Percentiles rank a stretch among this genome's conserved stretches.
These are phyloP conservation scores for Cordyceps sp. DNA, from an alignment of 2,329 filamentous ascomycete species.

Conservation along the genomic window DNA sequence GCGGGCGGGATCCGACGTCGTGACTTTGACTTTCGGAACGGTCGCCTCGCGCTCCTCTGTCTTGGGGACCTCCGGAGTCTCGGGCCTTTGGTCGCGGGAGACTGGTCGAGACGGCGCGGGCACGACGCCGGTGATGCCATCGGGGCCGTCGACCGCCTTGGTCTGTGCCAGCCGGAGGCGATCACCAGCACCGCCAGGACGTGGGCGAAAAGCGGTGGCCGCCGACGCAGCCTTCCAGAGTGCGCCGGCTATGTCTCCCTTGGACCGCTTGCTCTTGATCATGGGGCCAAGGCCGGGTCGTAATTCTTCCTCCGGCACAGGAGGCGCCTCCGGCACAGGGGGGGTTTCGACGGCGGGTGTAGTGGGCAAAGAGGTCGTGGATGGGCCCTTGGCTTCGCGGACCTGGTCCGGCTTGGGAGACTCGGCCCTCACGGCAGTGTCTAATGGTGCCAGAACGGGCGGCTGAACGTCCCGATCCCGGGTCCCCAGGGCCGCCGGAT, in stretches of 20 bases:
- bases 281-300: slow-evolving; percentile 78
- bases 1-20: slow-evolving; percentile 26
- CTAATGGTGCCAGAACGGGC: slow-evolving; percentile 2
- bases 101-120: slow-evolving; percentile 49
- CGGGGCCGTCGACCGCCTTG: slow-evolving; percentile 50
- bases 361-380: slow-evolving; percentile 9
- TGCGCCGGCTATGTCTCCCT: slow-evolving; percentile 54
- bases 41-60: slow-evolving; percentile 16
- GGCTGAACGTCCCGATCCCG: slow-evolving; percentile 14
- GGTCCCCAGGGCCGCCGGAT: slow-evolving; percentile 10
- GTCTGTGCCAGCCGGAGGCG: slow-evolving; percentile 48
- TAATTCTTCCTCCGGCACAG: slow-evolving; percentile 17
- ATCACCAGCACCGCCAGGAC: slow-evolving; percentile 73
- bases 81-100: slow-evolving; percentile 15
- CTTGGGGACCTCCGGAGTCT: slow-evolving; percentile 12
- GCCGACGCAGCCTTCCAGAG: slow-evolving; percentile 57
- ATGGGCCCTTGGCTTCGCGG: slow-evolving; percentile 5
- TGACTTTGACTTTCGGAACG: slow-evolving; percentile 43
- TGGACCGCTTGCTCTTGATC: slow-evolving; percentile 66
- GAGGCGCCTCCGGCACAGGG: slow-evolving; percentile 7
- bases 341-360: slow-evolving; percentile 12
- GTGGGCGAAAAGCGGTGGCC: slow-evolving; percentile 57
- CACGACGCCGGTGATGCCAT: slow-evolving; percentile 81
- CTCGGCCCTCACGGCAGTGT: slow-evolving; percentile 2
- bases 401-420: slow-evolving; percentile 2